Evolutionary conservation across 1,139 yeast genomes (phyloP).

Genomic region (Candida tunisiensis): DNA sequence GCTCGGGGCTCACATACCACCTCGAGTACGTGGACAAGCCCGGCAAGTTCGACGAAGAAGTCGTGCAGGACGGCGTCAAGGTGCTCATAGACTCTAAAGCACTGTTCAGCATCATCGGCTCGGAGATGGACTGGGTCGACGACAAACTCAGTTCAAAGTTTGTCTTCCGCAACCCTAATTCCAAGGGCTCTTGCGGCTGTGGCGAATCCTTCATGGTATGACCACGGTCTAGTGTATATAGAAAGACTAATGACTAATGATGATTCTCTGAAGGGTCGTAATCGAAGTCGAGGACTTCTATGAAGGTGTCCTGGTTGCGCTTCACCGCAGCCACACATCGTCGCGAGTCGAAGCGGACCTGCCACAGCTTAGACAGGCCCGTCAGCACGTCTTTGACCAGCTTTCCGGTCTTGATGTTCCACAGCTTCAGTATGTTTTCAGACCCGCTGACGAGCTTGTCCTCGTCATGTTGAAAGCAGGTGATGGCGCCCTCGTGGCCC

Average conservation of each 20-base stretch:
- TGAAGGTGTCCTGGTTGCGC: conserved; percentile 45
- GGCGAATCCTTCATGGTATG: conserved; percentile 96
- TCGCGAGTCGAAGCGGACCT: conserved; percentile 70
- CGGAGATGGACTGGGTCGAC: conserved; percentile 97
- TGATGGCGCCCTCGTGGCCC: conserved; percentile 80
- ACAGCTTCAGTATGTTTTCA: conserved; percentile 61
- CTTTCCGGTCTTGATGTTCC: conserved; percentile 71
- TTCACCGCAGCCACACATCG: conserved; percentile 91
- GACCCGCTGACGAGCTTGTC: conserved; percentile 79
- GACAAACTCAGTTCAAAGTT: conserved; percentile 81
- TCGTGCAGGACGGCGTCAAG: conserved; percentile 77
- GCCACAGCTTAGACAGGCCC: conserved; percentile 72
- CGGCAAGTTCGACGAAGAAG: conserved; percentile 85
- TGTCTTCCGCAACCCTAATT: conserved; percentile 86
- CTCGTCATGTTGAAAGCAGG: conserved; percentile 86
- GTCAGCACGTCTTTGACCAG: conserved; percentile 58
- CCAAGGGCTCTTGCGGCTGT: conserved; percentile 96
- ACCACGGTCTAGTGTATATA: no score
- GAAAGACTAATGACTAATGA: no score
- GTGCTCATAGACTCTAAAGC: conserved; percentile 93
- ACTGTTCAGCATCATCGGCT: conserved; percentile 83
- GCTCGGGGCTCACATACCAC: conserved; percentile 88
- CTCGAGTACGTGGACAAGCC: conserved; percentile 79
- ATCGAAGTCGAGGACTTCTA: conserved; percentile 79
- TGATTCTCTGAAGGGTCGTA: no score